Percentiles rank a stretch among this genome's conserved stretches.
Conservation (phyloP, 1,284 basidiomycete species). For the Psilocybe mexicana region DNA sequence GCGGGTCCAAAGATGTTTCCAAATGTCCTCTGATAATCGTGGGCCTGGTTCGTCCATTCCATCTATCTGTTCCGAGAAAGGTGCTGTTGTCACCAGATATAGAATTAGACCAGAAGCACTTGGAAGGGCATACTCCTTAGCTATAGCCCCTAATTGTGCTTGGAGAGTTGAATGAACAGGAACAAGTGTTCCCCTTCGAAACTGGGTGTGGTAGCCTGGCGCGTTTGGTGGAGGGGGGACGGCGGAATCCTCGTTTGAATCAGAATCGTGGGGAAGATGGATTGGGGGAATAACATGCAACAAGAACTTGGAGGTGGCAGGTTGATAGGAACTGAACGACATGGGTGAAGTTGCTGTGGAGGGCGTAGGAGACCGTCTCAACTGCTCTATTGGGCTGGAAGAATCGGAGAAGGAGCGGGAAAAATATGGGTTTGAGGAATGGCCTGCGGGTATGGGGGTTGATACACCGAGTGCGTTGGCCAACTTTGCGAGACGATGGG, state of each 20-base stretch:
- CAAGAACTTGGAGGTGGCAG: conserved; percentile 61
- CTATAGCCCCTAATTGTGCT: conserved; percentile 74
- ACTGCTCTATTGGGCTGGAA: conserved; percentile 38
- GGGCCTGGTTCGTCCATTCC: conserved; percentile 65
- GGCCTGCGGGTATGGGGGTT: conserved; percentile 61
- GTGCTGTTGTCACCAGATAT: conserved; percentile 59
- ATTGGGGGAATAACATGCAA: conserved; percentile 76
- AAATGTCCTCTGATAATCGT: conserved; percentile 79
- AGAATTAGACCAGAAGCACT: conserved; percentile 76
- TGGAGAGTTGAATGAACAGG: conserved; percentile 72
- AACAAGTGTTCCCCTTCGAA: conserved; percentile 73
- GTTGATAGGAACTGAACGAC: conserved; percentile 31
- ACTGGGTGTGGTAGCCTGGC: conserved; percentile 76
- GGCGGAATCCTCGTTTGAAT: conserved; percentile 41
- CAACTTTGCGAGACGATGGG: conserved; percentile 73
- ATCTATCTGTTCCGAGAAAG: conserved; percentile 25
- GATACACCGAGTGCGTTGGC: conserved; percentile 81
- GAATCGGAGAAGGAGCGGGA: conserved; percentile 37
- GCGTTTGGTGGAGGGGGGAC: conserved; percentile 52
- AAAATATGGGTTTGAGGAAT: conserved; percentile 33
- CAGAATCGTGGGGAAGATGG: conserved; percentile 61
- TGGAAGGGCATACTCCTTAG: conserved; percentile 85
- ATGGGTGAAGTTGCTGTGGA: conserved; percentile 37
- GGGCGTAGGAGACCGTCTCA: conserved; percentile 56
- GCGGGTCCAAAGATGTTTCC: conserved; percentile 78